A percentile compares a stretch with the other conserved stretches of the same genome.
Conservation (phyloP, 1,284 basidiomycete species). For the Ganoderma meredithae region DNA sequence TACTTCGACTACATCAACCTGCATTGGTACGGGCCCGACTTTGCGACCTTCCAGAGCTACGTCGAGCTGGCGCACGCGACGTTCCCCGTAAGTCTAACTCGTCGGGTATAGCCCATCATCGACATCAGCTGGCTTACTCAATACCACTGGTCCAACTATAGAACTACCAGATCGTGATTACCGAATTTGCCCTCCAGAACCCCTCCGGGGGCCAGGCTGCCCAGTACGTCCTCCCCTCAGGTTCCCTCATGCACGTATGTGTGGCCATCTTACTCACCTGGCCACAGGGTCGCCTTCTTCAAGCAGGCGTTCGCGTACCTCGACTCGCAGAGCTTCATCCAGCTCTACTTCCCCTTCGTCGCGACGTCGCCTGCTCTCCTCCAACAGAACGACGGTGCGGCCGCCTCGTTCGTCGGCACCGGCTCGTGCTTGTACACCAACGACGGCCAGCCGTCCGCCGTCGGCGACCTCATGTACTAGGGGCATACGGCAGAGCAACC, state of each 20-base stretch:
- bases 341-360: conserved; percentile 12
- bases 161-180: conserved; percentile 7
- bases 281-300: conserved; percentile 2
- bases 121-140: background rate
- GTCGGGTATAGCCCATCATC: background rate
- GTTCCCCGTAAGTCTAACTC: background rate
- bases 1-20: conserved; percentile 12
- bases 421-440: conserved; percentile 10
- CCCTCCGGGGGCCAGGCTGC: background rate
- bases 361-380: conserved; percentile 9
- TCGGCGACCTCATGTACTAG: conserved; percentile 12
- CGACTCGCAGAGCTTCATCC: conserved; percentile 2
- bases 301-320: conserved; percentile 10
- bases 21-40: conserved; percentile 5
- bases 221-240: background rate
- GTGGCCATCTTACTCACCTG: background rate
- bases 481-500: background rate
- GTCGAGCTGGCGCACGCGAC: conserved; percentile 3
- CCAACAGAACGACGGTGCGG: background rate
- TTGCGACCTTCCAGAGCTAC: conserved; percentile 3
- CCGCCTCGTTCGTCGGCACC: conserved; percentile 6
- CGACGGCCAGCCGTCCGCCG: conserved; percentile 1
- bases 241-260: background rate
- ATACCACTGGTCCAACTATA: background rate
- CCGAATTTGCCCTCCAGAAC: conserved; percentile 8